Base-by-base conservation (phyloP, 352 stramenopile genomes). In the Pythium brassicae region DNA sequence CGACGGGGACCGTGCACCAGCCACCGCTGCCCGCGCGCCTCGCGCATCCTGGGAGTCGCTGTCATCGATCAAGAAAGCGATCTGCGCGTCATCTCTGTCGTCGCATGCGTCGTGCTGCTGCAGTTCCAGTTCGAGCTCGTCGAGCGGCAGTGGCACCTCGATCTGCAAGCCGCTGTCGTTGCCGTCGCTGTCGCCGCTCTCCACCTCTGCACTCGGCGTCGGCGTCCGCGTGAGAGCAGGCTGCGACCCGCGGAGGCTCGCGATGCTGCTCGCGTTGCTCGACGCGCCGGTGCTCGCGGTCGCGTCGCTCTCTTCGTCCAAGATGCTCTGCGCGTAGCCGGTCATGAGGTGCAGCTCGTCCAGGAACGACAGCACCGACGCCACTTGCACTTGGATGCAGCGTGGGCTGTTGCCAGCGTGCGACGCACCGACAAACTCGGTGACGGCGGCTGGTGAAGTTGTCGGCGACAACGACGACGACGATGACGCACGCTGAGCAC, bases 341-440 rank as follows among this genome's bases (percentile, higher is more conserved):
- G 74, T 60, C 57, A 89, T 74, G 14, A 78, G 49, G 15, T 69
- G 68, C 2, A 89, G 60, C 53, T 89, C 78, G 14, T 87, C 75
- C 7, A 83, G 58, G 51, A 89, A 87, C n/a, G 60, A 46, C 12
- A 83, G 48, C 4, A 87, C 64, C 0, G 66, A 57, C 14, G 56
- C 29, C 10, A 78, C 70, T 43, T 74, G 76, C 47, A 59, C 57
- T 15, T 69, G 62, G n/a, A 82, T 49, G 19, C 15, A 23, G 20
- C 12, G 22, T 15, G 29, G 22, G 32, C 17, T 29, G 22, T 17
- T 23, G 8, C 14, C 23, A n/a, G n/a, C n/a, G n/a, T n/a, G n/a
- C n/a, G n/a, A n/a, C n/a, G n/a, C n/a, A n/a, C n/a, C n/a, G n/a
- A n/a, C n/a, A n/a, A n/a, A n/a, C n/a, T n/a, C n/a, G n/a, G n/a